Evolutionary conservation across 1,284 basidiomycete genomes (phyloP).

Genomic region (Bondarzewia mesenterica): DNA sequence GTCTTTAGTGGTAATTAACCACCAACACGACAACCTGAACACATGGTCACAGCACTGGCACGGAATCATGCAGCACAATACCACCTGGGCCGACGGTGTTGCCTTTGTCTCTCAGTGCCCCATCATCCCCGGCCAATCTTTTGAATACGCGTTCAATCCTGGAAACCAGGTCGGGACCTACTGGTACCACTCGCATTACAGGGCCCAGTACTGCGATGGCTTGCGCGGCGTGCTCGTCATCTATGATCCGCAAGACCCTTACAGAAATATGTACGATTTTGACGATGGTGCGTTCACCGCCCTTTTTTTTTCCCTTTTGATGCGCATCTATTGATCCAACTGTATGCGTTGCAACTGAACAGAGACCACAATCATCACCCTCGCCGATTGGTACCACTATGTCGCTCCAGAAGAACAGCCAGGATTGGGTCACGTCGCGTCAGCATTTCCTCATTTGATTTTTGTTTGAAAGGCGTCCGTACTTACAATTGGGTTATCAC

Average conservation of each 20-base stretch:
- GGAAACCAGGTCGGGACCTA: slow-evolving; percentile 20
- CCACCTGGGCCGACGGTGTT: slow-evolving; percentile 24
- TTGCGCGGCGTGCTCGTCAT: slow-evolving; percentile 14
- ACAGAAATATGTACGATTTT: slow-evolving; percentile 1
- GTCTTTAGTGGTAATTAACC: slow-evolving; percentile 3
- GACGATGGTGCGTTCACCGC: slow-evolving; percentile 4
- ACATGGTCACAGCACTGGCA: slow-evolving; percentile 9
- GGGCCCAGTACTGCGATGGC: slow-evolving; percentile 26
- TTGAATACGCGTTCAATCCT: not conserved
- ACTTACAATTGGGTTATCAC: not conserved
- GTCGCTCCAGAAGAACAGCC: not conserved
- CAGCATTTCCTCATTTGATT: not conserved
- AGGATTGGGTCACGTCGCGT: slow-evolving; percentile 2
- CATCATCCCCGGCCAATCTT: slow-evolving; percentile 23
- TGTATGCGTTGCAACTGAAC: no score
- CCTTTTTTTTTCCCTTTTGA: not conserved
- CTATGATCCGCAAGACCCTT: slow-evolving; percentile 4
- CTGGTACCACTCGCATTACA: slow-evolving; percentile 28
- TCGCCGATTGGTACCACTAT: slow-evolving; percentile 22
- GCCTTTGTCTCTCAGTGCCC: slow-evolving; percentile 37
- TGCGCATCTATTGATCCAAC: no score
- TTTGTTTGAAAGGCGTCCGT: not conserved
- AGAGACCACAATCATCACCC: slow-evolving; percentile 12
- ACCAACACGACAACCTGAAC: not conserved
- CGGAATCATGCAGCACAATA: slow-evolving; percentile 20